phyloP scores from a whole-genome alignment of 1,284 basidiomycete genomes.

The Exobasidium rhododendri region DNA sequence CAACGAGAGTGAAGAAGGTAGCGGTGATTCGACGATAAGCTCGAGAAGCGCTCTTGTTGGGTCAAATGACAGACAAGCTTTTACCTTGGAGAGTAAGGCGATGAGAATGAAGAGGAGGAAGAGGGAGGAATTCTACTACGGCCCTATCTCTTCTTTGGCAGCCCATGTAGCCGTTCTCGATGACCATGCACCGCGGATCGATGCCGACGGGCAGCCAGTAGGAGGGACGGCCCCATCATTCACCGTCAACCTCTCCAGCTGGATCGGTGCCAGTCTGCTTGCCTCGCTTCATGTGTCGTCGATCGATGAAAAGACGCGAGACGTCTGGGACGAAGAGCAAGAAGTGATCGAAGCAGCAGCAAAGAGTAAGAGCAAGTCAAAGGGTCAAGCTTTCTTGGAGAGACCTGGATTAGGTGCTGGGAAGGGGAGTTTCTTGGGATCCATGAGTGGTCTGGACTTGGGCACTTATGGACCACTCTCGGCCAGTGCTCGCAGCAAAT shows the following conservation, averaged over 20 bases:
- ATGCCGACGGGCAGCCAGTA: background rate
- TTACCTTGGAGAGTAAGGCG: background rate
- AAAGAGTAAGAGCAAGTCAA: background rate
- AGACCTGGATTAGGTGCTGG: conserved; percentile 2
- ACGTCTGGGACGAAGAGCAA: conserved; percentile 2
- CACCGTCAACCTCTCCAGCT: background rate
- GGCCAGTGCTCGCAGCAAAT: background rate
- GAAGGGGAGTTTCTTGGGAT: conserved; percentile 4
- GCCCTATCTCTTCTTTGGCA: conserved; percentile 1
- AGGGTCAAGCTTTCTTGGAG: background rate
- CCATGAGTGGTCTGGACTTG: conserved; percentile 3
- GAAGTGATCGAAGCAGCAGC: background rate
- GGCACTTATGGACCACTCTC: conserved; percentile 9
- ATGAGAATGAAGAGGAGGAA: background rate
- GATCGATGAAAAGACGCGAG: background rate
- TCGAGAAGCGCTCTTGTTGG: background rate
- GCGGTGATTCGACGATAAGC: background rate
- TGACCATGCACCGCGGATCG: conserved; percentile 15
- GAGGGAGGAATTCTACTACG: background rate
- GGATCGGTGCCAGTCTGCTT: conserved; percentile 10
- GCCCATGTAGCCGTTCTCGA: conserved; percentile 10
- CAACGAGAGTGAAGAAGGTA: background rate
- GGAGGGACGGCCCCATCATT: conserved; percentile 8
- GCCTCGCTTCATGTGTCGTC: background rate
- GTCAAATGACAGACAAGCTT: background rate